Evolutionary conservation across 2,329 filamentous ascomycete genomes (phyloP).

Genomic region (Talaromyces marneffei): DNA sequence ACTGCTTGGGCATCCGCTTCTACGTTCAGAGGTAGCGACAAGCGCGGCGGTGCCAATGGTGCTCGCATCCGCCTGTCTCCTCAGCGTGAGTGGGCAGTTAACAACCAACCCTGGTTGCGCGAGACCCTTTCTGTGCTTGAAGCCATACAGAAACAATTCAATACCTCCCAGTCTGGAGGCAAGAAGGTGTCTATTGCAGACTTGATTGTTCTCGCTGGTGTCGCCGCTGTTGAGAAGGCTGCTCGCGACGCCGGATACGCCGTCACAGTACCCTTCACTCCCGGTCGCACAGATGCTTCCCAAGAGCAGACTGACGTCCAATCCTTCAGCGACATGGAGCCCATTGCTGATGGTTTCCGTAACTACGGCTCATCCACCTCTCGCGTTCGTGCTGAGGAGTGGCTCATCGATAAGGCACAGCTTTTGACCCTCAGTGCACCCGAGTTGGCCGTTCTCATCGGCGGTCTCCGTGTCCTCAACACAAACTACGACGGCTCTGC

Average conservation of each 20-base stretch:
- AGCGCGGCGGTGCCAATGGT: constrained; percentile 77
- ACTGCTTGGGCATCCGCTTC: constrained; percentile 66
- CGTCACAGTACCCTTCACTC: constrained; percentile 62
- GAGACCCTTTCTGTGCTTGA: constrained; percentile 59
- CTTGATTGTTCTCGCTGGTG: constrained; percentile 68
- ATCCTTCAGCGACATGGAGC: constrained; percentile 62
- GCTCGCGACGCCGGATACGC: constrained; percentile 35
- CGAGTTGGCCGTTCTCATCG: constrained; percentile 64
- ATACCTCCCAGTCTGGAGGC: constrained; percentile 44
- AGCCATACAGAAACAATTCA: constrained; percentile 61
- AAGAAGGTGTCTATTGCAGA: constrained; percentile 76
- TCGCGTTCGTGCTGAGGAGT: constrained; percentile 61
- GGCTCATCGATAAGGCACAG: constrained; percentile 65
- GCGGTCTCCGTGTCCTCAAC: constrained; percentile 64
- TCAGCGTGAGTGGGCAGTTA: constrained; percentile 66
- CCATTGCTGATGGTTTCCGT: constrained; percentile 68
- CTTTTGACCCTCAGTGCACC: constrained; percentile 65
- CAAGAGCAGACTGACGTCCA: constrained; percentile 65
- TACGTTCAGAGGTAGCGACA: constrained; percentile 69
- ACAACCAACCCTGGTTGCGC: constrained; percentile 63
- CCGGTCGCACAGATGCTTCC: constrained; percentile 65
- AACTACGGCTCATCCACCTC: constrained; percentile 63
- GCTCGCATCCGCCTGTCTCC: constrained; percentile 69
- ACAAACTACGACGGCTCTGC: constrained; percentile 66
- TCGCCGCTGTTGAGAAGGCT: constrained; percentile 67